Base-by-base conservation (phyloP, 2,329 filamentous ascomycete species). In the Phialocephala subalpina region DNA sequence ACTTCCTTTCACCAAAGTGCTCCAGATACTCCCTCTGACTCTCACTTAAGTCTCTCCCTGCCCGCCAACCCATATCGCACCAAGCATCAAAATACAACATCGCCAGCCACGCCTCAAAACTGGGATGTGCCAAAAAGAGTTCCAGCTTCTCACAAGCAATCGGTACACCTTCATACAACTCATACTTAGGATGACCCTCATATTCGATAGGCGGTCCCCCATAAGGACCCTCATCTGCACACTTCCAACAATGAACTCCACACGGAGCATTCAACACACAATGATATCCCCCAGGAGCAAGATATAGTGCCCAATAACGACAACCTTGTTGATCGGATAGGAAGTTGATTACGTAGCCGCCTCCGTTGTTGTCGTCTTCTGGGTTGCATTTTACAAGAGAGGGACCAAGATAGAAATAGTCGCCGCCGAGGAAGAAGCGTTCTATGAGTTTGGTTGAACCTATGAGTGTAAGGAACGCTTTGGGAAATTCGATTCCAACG, bases 101-200 rank as follows among this genome's bases (percentile, higher is more conserved):
- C 27, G 49, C 49, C 22, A 53, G 18, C 49, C 49, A 53, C 6
- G 49, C 49, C 25, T 53, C 49, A n/a, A 53, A 53, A 33, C 18
- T 53, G 7, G 49, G 49, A 53, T 53, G 49, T 18, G 49, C 49
- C 9, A 53, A 14, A 22, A 11, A 14, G 29, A 53, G 5, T 14
- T 29, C 49, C 9, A 53, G 16, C 49, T 53, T 53, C 25, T 53
- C 49, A 33, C 49, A 53, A 12, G 49, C 49, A 29, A 53, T 18
- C 22, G 49, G 49, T 1, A 53, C 49, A 5, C 49, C 22, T 29
- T 53, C 49, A 33, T 14, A 29, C 12, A 33, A 3, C 9, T 53
- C 25, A 53, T 29, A 53, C 27, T 53, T 53, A 3, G 22, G 9
- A 53, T 49, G 27, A 29, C 18, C 49, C 7, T 53, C 16, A 22